Evolutionary conservation across 1,284 basidiomycete genomes (phyloP).

Genomic region (Marasmius fiardii): DNA sequence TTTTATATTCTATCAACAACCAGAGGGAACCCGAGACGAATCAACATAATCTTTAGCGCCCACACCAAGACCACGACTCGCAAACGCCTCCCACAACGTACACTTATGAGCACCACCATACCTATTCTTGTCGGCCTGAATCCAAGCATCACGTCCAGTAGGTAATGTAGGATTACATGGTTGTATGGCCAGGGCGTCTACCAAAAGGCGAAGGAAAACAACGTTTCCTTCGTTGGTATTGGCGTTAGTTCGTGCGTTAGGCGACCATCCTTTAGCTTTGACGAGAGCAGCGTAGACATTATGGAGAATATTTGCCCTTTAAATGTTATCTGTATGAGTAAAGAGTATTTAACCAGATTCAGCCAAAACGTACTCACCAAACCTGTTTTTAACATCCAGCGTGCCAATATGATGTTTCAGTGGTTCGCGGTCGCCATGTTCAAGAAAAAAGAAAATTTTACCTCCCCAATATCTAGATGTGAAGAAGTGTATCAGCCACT

Average conservation of each 20-base stretch:
- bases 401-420: not conserved
- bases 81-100: conserved; percentile 44
- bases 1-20: too few species aligned
- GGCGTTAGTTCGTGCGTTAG: conserved; percentile 36
- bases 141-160: conserved; percentile 45
- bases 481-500: not conserved
- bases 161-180: conserved; percentile 48
- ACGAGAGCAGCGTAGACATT: conserved; percentile 49
- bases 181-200: conserved; percentile 45
- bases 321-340: conserved; percentile 17
- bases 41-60: conserved; percentile 26
- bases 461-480: conserved; percentile 16
- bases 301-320: conserved; percentile 54
- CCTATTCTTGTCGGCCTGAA: conserved; percentile 49
- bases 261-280: conserved; percentile 35
- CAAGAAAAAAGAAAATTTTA: not conserved
- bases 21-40: not conserved
- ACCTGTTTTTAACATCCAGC: not conserved
- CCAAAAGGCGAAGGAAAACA: conserved; percentile 45
- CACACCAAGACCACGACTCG: conserved; percentile 45
- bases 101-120: conserved; percentile 45
- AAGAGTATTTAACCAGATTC: conserved; percentile 34
- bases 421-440: not conserved
- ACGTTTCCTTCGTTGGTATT: conserved; percentile 40
- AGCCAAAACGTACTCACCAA: not conserved